Evolutionary conservation across 1,284 basidiomycete species (phyloP), one percentile per base, ranked within the genome.

Genomic region (Boletus hoseneyae): DNA sequence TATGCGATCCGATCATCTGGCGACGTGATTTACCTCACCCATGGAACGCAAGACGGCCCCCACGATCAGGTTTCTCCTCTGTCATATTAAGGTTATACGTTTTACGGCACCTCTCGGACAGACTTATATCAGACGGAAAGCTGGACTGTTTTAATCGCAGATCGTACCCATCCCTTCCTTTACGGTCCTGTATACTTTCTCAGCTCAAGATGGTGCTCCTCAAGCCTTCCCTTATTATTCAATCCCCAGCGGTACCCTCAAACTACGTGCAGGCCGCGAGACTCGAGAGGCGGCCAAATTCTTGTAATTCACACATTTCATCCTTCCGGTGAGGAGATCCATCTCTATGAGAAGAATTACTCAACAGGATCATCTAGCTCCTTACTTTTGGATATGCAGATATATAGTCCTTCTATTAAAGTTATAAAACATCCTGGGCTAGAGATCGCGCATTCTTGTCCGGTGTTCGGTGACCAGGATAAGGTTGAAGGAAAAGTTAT

Each of bases 381-480:
- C 16, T 59, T 73, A 32, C 75, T 78, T 55, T 67, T 85, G 57
- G 80, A 83, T 57, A 69, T 86, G 48, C 76, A 78, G 51, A 66
- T 87, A 21, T 76, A 78, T 50, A 85, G 82, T 52, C 75, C 80
- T 11, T 80, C 75, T 11, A 67, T 83, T 15, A 82, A 78, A 63
- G 64, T 76, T 30, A 65, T 71, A 19, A 71, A 73, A 29, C 69
- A 67, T 21, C 61, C 67, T 46, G 68, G 62, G 25, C 65, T 67
- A 38, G 65, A 64, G 23, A 59, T 49, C 33, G 63, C 64, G 23
- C 74, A 73, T 12, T 69, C 76, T 23, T 57, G 77, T 16, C 80
- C 84, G 2, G 79, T 85, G 12, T 86, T 83, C 56, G 73, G 76
- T 33, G 76, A 80, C 48, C 74, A 77, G 42, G 81, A 85, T 60